Evolutionary conservation across 441 rosid species (phyloP).

Genomic region (Breynia disticha): DNA sequence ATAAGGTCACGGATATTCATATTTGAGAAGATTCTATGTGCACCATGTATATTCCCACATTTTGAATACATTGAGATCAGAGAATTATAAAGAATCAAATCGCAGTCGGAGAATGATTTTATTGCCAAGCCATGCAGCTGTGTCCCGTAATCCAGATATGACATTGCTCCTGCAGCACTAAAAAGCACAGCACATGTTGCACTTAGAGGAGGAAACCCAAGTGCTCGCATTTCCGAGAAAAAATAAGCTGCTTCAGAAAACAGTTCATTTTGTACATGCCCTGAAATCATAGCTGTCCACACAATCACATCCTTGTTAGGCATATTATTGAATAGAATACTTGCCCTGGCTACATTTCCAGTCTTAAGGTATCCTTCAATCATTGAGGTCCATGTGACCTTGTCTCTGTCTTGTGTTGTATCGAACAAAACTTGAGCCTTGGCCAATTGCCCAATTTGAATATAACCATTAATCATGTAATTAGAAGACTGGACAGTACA

Average conservation of each 20-base stretch:
- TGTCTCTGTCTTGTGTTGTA: slow-evolving; percentile 32
- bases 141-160: slow-evolving; percentile 58
- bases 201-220: slow-evolving; percentile 37
- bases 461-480: slow-evolving; percentile 46
- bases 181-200: slow-evolving; percentile 54
- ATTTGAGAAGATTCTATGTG: slow-evolving; percentile 39
- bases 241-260: slow-evolving; percentile 46
- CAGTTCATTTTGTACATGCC: slow-evolving; percentile 63
- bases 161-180: slow-evolving; percentile 66
- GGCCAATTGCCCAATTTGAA: slow-evolving; percentile 39
- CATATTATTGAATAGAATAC: slow-evolving; percentile 38
- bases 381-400: slow-evolving; percentile 81
- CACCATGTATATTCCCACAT: slow-evolving; percentile 55
- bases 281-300: slow-evolving; percentile 85
- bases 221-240: slow-evolving; percentile 43
- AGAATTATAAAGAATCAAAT: slow-evolving; percentile 56
- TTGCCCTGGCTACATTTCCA: slow-evolving; percentile 42
- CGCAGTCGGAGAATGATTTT: slow-evolving; percentile 34
- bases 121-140: slow-evolving; percentile 47
- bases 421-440: slow-evolving; percentile 50
- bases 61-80: slow-evolving; percentile 76
- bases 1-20: slow-evolving; percentile 44
- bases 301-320: slow-evolving; percentile 56
- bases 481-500: slow-evolving; percentile 46
- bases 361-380: slow-evolving; percentile 46